phyloP scores from a whole-genome alignment of 345 rosid genomes.

The Eucalyptus virginea region DNA sequence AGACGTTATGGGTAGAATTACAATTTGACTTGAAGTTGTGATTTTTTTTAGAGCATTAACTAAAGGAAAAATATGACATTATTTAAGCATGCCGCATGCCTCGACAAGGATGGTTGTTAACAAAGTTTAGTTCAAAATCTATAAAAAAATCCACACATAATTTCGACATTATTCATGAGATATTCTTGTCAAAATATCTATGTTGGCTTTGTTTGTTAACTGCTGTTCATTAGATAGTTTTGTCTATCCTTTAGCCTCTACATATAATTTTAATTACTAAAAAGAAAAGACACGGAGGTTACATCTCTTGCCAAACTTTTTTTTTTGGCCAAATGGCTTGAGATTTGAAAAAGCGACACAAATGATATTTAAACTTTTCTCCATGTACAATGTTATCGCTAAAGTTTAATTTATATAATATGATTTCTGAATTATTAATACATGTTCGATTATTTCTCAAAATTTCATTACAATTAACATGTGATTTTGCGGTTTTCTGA shows the following conservation, averaged over 20 bases:
- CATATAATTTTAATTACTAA: background rate
- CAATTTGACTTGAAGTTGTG: background rate
- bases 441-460: too few species aligned
- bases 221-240: background rate
- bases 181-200: background rate
- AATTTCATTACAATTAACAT: background rate
- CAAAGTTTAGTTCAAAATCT: background rate
- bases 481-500: background rate
- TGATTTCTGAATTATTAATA: too few species aligned
- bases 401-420: too few species aligned
- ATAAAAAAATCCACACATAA: background rate
- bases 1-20: background rate
- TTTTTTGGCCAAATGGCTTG: background rate
- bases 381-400: fast-evolving
- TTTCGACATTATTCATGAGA: background rate
- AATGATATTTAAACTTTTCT: background rate
- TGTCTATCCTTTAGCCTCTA: background rate
- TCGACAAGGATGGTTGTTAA: fast-evolving
- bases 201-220: background rate
- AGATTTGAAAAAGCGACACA: background rate
- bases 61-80: background rate
- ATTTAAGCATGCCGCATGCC: background rate
- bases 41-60: background rate
- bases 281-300: background rate
- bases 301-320: background rate